Base-by-base conservation (phyloP, 2,329 filamentous ascomycete genomes). In the Fusarium redolens region DNA sequence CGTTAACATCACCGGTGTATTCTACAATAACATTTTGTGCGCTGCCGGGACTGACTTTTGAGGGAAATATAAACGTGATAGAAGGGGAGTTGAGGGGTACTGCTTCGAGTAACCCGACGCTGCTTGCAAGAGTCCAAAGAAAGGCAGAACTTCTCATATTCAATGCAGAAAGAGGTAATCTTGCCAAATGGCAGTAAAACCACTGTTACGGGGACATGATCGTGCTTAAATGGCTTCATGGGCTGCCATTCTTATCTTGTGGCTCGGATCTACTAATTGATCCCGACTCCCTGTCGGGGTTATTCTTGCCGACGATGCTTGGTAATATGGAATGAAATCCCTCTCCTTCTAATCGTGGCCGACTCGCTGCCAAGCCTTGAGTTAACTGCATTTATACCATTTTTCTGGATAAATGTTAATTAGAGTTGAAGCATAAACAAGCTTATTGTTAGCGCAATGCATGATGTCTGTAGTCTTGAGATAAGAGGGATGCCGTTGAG, bases 11-110 rank as follows among this genome's bases (percentile, higher is more conserved):
- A 0, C 74, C 76, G 4, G 15, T 33, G 40, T 77, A 77, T 33
- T 76, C 60, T 0, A 78, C 41, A 7, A 73, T 40, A n/a, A 78
- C 61, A 20, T 78, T 78, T 6, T 73, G 75, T 15, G 68, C 55
- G 17, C 68, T 69, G 20, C 60, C 60, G 0, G 33, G 62, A 28
- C 25, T 45, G 18, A 65, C 25, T 0, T 35, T 54, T 2, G 45
- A 54, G 5, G 62, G 62, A 1, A 57, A 65, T 11, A 62, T 6
- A 3, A 65, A 65, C 1, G 13, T 63, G 2, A 54, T 15, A 5
- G 47, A 18, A 2, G 61, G 55, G 20, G 55, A 18, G 15, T 31
- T 43, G 18, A 35, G 22, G 10, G 61, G 61, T 12, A 37, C 22
- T 31, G 37, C 61, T 1, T 15, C 9, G 1, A 14, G 12, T 14